These are phyloP conservation scores for Aspergillus avenaceus DNA, from an alignment of 495 filamentous ascomycete genomes.

Conservation along the genomic window DNA sequence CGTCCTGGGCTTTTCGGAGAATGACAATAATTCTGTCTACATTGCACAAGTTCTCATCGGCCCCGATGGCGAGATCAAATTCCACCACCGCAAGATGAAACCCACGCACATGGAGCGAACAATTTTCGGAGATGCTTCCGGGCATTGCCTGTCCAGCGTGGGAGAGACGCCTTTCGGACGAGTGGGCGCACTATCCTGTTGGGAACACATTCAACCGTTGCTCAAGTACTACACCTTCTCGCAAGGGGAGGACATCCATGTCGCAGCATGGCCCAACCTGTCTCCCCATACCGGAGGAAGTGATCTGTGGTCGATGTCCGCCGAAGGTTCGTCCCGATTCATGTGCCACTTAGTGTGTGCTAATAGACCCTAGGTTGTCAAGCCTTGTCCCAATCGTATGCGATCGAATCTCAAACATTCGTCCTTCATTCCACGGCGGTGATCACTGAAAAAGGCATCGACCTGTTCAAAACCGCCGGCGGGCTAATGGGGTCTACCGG, in stretches of 20 bases:
- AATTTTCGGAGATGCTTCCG: conserved; percentile 53
- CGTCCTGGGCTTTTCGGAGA: conserved; percentile 51
- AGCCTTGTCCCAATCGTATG: conserved; percentile 41
- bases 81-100: conserved; percentile 53
- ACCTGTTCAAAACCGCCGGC: conserved; percentile 32
- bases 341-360: too few species aligned
- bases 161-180: conserved; percentile 37
- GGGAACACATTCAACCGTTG: conserved; percentile 58
- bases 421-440: conserved; percentile 47
- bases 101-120: conserved; percentile 61
- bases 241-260: conserved; percentile 52
- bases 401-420: conserved; percentile 48
- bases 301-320: conserved; percentile 30
- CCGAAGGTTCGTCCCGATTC: conserved; percentile 29
- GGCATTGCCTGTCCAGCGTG: conserved; percentile 38
- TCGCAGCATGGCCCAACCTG: conserved; percentile 54
- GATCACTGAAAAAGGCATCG: conserved; percentile 38
- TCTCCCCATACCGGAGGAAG: conserved; percentile 18
- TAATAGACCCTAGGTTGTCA: too few species aligned
- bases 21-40: conserved; percentile 44
- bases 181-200: conserved; percentile 49
- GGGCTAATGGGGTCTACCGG: conserved; percentile 33
- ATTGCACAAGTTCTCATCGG: conserved; percentile 53
- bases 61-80: conserved; percentile 41
- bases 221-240: conserved; percentile 53